Percentiles rank a stretch among this genome's conserved stretches.
Evolutionary conservation across 2,329 filamentous ascomycete genomes (phyloP).

Genomic region (Colletotrichum aenigma): DNA sequence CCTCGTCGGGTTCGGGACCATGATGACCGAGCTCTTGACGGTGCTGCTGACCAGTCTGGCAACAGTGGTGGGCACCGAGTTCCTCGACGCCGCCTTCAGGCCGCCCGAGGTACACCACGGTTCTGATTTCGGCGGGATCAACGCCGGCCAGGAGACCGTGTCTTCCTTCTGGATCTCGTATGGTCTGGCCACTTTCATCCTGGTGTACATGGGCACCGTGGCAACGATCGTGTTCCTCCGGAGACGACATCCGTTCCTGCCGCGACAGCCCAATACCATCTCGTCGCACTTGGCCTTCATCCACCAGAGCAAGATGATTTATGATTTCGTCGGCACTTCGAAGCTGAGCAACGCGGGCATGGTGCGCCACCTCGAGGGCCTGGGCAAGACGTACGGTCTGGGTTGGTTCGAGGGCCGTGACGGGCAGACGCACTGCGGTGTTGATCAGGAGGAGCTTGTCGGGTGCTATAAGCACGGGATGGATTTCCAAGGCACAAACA

Average conservation of each 20-base stretch:
- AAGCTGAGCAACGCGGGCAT: slow-evolving; percentile 66
- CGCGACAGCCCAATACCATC: slow-evolving; percentile 80
- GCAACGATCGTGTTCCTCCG: slow-evolving; percentile 64
- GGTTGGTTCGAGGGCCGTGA: slow-evolving; percentile 80
- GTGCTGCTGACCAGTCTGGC: slow-evolving; percentile 71
- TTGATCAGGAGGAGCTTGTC: slow-evolving; percentile 76
- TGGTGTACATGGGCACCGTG: slow-evolving; percentile 67
- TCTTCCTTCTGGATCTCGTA: slow-evolving; percentile 72
- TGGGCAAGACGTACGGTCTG: slow-evolving; percentile 74
- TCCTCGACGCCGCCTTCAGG: slow-evolving; percentile 43
- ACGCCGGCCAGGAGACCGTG: slow-evolving; percentile 63
- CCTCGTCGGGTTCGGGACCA: slow-evolving; percentile 71
- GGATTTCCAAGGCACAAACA: slow-evolving; percentile 50
- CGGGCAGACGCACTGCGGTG: slow-evolving; percentile 74
- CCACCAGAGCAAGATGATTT: slow-evolving; percentile 81
- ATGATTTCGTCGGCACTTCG: slow-evolving; percentile 74
- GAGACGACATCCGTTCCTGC: slow-evolving; percentile 73
- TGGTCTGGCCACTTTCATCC: slow-evolving; percentile 63
- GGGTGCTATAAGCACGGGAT: slow-evolving; percentile 69
- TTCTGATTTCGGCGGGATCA: slow-evolving; percentile 33
- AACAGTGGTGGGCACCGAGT: slow-evolving; percentile 66
- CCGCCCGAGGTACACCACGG: background rate
- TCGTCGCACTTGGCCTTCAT: slow-evolving; percentile 78
- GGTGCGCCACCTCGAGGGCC: slow-evolving; percentile 60
- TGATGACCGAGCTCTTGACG: slow-evolving; percentile 76